Conservation (phyloP, 108 stramenopile species). For the Stephanodiscus triporus region DNA sequence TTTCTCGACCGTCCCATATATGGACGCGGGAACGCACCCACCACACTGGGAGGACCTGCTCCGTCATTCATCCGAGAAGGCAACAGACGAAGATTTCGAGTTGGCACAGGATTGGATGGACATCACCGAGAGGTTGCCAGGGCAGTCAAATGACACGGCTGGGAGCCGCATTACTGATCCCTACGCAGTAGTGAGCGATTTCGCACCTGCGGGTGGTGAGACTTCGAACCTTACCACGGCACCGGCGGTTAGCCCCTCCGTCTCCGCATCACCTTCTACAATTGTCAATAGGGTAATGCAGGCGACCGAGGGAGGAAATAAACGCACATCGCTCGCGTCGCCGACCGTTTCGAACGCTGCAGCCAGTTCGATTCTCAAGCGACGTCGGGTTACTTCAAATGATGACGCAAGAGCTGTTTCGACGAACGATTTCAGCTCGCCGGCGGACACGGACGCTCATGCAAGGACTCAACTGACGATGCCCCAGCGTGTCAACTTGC, state of each 20-base stretch:
- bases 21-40: conserved; percentile 1
- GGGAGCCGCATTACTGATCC: too few species aligned
- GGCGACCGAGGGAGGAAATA: conserved; percentile 10
- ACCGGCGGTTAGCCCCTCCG: background rate
- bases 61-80: background rate
- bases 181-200: too few species aligned
- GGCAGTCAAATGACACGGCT: background rate
- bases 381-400: background rate
- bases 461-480: background rate
- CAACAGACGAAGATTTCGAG: too few species aligned
- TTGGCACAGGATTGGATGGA: background rate
- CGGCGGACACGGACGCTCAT: background rate
- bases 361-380: background rate
- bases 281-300: too few species aligned
- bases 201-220: background rate
- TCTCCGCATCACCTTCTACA: background rate
- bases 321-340: background rate
- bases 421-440: background rate
- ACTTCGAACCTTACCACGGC: background rate
- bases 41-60: conserved; percentile 12
- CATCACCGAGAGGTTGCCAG: background rate
- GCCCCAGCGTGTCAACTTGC: conserved; percentile 4
- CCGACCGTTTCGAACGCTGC: background rate
- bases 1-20: too few species aligned
- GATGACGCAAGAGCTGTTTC: background rate